Conservation (phyloP, 768 basidiomycete genomes). For the Psilocybe tampanensis region DNA sequence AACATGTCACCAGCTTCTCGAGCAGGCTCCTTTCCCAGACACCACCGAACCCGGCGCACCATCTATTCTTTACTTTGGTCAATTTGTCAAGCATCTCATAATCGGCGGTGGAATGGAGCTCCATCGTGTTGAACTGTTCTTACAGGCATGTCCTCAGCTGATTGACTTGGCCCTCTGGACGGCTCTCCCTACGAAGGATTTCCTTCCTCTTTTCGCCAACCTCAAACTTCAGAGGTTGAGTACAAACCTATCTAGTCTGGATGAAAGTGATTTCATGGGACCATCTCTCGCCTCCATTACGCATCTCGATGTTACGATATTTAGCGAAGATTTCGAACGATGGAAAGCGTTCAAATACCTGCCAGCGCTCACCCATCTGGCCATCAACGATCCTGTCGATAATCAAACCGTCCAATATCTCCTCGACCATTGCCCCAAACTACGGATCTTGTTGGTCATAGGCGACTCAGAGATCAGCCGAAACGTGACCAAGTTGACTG, state of each 20-base stretch:
- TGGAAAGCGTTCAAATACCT: not conserved
- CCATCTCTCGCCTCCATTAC: not conserved
- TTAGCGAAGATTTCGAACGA: not conserved
- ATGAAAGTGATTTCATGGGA: not conserved
- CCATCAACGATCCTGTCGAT: slow-evolving; percentile 9
- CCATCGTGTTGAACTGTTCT: not conserved
- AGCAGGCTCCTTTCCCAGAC: not conserved
- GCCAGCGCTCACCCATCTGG: slow-evolving; percentile 12
- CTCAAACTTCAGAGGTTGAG: slow-evolving; percentile 2
- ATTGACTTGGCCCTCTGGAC: slow-evolving; percentile 10
- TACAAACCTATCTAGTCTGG: slow-evolving; percentile 1
- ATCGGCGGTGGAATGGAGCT: slow-evolving; percentile 10
- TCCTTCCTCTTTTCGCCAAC: not conserved
- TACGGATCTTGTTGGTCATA: slow-evolving; percentile 1
- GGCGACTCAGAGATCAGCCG: not conserved
- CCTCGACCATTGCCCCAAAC: slow-evolving; percentile 1
- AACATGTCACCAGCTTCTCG: not conserved
- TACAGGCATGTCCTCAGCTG: slow-evolving; percentile 11
- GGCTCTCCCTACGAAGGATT: not conserved
- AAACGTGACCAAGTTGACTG: not conserved
- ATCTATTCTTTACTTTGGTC: slow-evolving; percentile 1
- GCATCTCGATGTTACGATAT: slow-evolving; percentile 9
- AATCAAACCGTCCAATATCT: not conserved
- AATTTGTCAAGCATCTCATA: slow-evolving; percentile 11
- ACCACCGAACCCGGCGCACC: not conserved